Conservation (phyloP, 306 rosid species). For the Myrica gale region DNA sequence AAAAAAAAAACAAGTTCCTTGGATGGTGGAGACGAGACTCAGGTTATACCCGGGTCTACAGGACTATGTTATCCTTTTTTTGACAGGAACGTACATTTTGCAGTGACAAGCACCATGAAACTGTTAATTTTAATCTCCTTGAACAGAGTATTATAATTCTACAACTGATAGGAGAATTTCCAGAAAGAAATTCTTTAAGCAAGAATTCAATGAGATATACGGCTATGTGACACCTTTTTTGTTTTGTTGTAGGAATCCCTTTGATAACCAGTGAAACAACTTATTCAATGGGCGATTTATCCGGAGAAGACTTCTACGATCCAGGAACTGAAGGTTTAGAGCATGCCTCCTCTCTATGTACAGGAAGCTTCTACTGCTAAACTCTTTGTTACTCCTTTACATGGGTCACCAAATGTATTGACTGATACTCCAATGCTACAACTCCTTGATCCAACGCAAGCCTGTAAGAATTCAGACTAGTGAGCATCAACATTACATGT, state of each 20-base stretch:
- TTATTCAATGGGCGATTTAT: constrained; percentile 27
- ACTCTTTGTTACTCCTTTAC: constrained; percentile 64
- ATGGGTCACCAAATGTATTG: constrained; percentile 65
- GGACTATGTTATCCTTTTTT: too few relatives aligned
- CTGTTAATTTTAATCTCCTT: neutral
- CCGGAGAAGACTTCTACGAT: constrained; percentile 1
- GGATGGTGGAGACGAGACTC: too few relatives aligned
- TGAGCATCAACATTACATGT: constrained; percentile 21
- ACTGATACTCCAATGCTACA: constrained; percentile 64
- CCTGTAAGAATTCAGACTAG: constrained; percentile 42
- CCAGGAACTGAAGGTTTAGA: neutral
- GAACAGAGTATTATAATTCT: neutral
- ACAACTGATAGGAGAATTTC: neutral
- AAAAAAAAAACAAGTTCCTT: too few relatives aligned
- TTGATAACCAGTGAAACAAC: constrained; percentile 15
- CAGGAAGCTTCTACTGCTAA: constrained; percentile 92
- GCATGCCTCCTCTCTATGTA: constrained; percentile 31
- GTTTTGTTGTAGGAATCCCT: neutral
- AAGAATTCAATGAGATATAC: constrained; percentile 7
- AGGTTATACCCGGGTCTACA: too few relatives aligned
- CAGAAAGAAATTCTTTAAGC: neutral
- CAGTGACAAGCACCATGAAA: too few relatives aligned
- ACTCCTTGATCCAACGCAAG: constrained; percentile 76
- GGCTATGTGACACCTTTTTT: neutral
- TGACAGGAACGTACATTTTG: too few relatives aligned